A percentile compares a stretch with the other conserved stretches of the same genome.
Conservation (phyloP, 495 filamentous ascomycete genomes). For the Recurvomyces mirabilis region DNA sequence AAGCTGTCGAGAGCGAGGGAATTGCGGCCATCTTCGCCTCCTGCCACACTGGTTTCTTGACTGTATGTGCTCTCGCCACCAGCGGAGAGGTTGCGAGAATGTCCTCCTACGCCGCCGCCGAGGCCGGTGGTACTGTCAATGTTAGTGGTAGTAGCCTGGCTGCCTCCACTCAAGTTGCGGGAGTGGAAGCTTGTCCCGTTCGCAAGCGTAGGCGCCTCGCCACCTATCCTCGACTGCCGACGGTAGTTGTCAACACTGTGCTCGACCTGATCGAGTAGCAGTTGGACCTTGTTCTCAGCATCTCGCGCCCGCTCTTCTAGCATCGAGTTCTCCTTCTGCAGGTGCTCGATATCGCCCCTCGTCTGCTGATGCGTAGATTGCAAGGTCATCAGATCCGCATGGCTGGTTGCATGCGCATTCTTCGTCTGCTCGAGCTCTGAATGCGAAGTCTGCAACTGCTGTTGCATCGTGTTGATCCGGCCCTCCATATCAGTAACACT, state of each 20-base stretch:
- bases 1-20: conserved; percentile 82
- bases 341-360: conserved; percentile 56
- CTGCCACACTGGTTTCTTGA: neutral
- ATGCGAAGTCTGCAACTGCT: conserved; percentile 51
- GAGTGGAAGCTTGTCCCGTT: conserved; percentile 21
- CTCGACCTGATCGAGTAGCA: conserved; percentile 89
- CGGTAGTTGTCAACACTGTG: conserved; percentile 89
- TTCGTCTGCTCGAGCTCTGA: conserved; percentile 56
- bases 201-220: conserved; percentile 24
- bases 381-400: conserved; percentile 44
- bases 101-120: neutral
- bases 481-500: conserved; percentile 57
- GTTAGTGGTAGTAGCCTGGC: conserved; percentile 12
- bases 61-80: conserved; percentile 11
- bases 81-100: conserved; percentile 7
- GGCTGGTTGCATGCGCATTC: conserved; percentile 44
- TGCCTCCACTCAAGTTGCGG: conserved; percentile 30
- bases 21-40: conserved; percentile 44
- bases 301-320: conserved; percentile 75
- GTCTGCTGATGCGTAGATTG: conserved; percentile 43
- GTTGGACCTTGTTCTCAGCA: conserved; percentile 83
- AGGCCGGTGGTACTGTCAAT: neutral
- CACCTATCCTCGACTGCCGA: conserved; percentile 51
- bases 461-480: conserved; percentile 54
- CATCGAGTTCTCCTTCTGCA: conserved; percentile 67